phyloP scores from a whole-genome alignment of 192 early-diverging fungal species.

The Physocladia obscura region DNA sequence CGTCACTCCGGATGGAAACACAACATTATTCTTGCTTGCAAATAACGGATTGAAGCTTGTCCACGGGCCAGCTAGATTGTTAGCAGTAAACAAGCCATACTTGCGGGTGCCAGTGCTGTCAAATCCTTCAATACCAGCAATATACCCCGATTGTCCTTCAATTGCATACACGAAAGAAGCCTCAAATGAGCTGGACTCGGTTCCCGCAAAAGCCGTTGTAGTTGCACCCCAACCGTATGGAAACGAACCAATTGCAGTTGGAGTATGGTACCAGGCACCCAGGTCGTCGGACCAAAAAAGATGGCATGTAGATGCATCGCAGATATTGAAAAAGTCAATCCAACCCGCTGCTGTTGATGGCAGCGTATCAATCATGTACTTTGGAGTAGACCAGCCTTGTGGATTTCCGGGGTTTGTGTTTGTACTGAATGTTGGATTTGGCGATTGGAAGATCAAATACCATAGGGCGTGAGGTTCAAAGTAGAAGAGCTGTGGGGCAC shows the following conservation, averaged over 20 bases:
- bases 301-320: conserved; percentile 6
- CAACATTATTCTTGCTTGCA: neutral
- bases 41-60: neutral
- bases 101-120: neutral
- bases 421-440: conserved; percentile 12
- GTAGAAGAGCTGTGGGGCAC: conserved; percentile 27
- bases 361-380: neutral
- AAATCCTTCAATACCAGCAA: neutral
- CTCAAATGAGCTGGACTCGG: neutral
- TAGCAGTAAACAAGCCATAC: neutral
- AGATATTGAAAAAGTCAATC: conserved; percentile 18
- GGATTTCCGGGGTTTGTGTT: conserved; percentile 8
- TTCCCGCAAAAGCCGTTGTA: neutral
- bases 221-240: conserved; percentile 6
- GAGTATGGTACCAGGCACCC: neutral
- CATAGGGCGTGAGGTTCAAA: conserved; percentile 7
- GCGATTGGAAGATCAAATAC: conserved; percentile 26
- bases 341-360: conserved; percentile 3
- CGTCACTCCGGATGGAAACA: conserved; percentile 16
- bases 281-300: conserved; percentile 9
- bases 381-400: neutral
- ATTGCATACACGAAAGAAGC: neutral
- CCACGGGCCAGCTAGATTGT: neutral
- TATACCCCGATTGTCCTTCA: neutral
- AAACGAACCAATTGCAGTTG: neutral